Percentiles rank a stretch among this genome's conserved stretches.
Conservation (phyloP, 306 rosid species). For the Macrotyloma uniflorum region DNA sequence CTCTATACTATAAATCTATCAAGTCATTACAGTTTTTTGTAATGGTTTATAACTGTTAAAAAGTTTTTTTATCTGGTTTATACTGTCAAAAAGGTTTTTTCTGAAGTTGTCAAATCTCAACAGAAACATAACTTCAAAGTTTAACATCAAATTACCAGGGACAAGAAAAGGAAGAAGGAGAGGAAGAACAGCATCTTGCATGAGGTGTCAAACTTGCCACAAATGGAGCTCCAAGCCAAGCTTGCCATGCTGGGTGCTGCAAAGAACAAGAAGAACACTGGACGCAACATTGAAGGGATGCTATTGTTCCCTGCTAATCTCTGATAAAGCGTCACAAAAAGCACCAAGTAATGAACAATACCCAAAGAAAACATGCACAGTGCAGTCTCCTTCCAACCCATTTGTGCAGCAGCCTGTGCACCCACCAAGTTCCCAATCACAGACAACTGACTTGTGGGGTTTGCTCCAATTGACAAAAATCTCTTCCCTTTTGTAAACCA, state of each 20-base stretch:
- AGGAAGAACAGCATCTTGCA: conserved; percentile 69
- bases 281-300: conserved; percentile 51
- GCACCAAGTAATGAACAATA: conserved; percentile 57
- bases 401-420: conserved; percentile 49
- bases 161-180: conserved; percentile 60
- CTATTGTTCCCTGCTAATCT: conserved; percentile 49
- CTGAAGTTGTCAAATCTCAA: no score
- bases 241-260: conserved; percentile 67
- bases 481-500: conserved; percentile 59
- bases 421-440: conserved; percentile 64
- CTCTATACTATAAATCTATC: no score
- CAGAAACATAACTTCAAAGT: background rate
- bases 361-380: conserved; percentile 60
- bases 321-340: conserved; percentile 62
- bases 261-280: conserved; percentile 63
- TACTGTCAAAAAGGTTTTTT: no score
- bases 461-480: conserved; percentile 50
- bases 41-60: no score
- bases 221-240: conserved; percentile 58
- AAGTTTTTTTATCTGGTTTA: no score
- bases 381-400: conserved; percentile 65
- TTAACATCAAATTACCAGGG: conserved; percentile 49
- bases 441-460: conserved; percentile 59
- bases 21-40: no score
- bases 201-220: conserved; percentile 39